Percentiles rank a stretch among this genome's conserved stretches.
Evolutionary conservation across 169 alveolate genomes (phyloP).

Genomic region (Toxoplasma gondii): DNA sequence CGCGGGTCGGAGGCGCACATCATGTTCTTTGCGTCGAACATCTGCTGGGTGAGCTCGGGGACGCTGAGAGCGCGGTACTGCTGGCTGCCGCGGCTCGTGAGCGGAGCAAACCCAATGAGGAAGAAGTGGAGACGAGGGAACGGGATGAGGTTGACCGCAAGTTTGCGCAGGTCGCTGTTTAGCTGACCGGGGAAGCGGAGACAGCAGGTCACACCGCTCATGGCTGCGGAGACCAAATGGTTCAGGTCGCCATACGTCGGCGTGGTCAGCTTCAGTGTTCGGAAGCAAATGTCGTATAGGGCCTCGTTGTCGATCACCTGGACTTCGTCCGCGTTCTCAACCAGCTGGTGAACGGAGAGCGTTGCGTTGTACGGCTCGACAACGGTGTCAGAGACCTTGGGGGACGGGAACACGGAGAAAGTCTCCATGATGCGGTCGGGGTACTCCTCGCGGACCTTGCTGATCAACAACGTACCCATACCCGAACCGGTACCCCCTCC

Average conservation of each 20-base stretch:
- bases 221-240: slow-evolving; percentile 97
- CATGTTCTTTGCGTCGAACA: slow-evolving; percentile 99
- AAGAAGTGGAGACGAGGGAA: slow-evolving; percentile 98
- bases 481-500: slow-evolving; percentile 99
- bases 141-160: slow-evolving; percentile 98
- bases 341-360: slow-evolving; percentile 96
- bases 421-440: slow-evolving; percentile 99
- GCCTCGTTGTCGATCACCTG: slow-evolving; percentile 99
- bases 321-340: slow-evolving; percentile 97
- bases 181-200: slow-evolving; percentile 98
- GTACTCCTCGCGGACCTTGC: slow-evolving; percentile 97
- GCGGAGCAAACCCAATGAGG: slow-evolving; percentile 99
- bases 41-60: slow-evolving; percentile 98
- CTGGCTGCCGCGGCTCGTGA: slow-evolving; percentile 97
- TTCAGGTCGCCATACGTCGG: slow-evolving; percentile 93
- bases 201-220: slow-evolving; percentile 98
- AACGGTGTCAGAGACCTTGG: slow-evolving; percentile 98
- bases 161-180: slow-evolving; percentile 94
- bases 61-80: slow-evolving; percentile 98
- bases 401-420: slow-evolving; percentile 98
- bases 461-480: slow-evolving; percentile 97
- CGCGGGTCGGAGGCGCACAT: slow-evolving; percentile 99
- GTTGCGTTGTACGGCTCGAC: slow-evolving; percentile 99
- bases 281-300: slow-evolving; percentile 98
- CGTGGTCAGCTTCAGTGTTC: slow-evolving; percentile 97